These are phyloP conservation scores for Filobasidium floriforme DNA, from an alignment of 768 basidiomycete species.

Conservation along the genomic window DNA sequence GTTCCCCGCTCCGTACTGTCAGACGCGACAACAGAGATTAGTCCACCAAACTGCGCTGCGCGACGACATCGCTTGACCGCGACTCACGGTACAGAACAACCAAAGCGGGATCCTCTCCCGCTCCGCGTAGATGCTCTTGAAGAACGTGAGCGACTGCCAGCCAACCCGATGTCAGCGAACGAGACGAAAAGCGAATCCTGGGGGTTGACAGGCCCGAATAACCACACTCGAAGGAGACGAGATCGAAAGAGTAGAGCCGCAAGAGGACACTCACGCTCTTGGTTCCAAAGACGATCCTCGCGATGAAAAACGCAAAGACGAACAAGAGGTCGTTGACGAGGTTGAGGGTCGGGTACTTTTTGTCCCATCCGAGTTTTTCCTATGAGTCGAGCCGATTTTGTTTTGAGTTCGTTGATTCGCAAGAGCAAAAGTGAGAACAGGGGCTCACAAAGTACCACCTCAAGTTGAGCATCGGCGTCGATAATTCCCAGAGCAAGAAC, in stretches of 20 bases:
- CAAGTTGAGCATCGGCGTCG: slow-evolving; percentile 76
- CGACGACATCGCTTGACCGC: background rate
- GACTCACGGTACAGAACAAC: slow-evolving; percentile 31
- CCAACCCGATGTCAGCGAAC: background rate
- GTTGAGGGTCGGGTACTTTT: slow-evolving; percentile 60
- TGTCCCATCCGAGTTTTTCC: slow-evolving; percentile 53
- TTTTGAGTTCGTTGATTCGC: background rate
- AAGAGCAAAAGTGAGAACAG: slow-evolving; percentile 48
- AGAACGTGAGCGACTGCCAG: slow-evolving; percentile 60
- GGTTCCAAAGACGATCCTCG: slow-evolving; percentile 65
- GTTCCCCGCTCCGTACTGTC: slow-evolving; percentile 56
- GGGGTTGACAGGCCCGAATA: background rate
- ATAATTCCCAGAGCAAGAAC: slow-evolving; percentile 77
- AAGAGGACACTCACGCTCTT: slow-evolving; percentile 35
- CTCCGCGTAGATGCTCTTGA: slow-evolving; percentile 55
- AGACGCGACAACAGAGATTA: background rate
- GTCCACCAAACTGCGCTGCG: background rate
- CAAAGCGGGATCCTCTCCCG: slow-evolving; percentile 53
- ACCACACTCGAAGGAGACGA: slow-evolving; percentile 42
- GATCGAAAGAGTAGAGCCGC: slow-evolving; percentile 17
- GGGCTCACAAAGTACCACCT: slow-evolving; percentile 58
- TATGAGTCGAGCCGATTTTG: slow-evolving; percentile 10
- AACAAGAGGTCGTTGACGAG: slow-evolving; percentile 65
- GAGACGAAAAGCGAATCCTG: background rate
- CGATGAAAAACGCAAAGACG: slow-evolving; percentile 60